Base-by-base conservation (phyloP, 208 protist genomes). In the Leishmania martiniquensis region DNA sequence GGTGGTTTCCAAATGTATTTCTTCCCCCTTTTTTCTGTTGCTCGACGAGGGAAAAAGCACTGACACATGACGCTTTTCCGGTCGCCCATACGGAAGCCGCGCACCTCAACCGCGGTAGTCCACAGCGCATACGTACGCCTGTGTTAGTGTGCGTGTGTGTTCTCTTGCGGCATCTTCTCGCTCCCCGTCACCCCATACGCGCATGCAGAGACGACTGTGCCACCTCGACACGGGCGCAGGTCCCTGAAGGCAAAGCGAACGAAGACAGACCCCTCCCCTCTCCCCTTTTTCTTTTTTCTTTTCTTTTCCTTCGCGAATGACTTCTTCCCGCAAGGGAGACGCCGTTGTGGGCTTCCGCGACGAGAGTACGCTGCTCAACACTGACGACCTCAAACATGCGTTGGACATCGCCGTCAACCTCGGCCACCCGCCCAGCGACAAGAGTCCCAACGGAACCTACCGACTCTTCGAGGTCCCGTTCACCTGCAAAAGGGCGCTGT, bases 371-470 rank as follows among this genome's bases (percentile, higher is more conserved):
- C 82, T 80, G 22, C 73, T 92, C 22, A 86, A 89, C 82, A 89
- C 88, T 3, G 73, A 85, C n/a, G 91, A 94, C 77, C 66, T 92
- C 62, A 87, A 88, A 82, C 74, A 86, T 66, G 88, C 91, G 1
- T 55, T 94, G 9, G 82, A 90, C 65, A 42, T 85, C 45, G 75
- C 78, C 52, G 60, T 91, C 32, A 85, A 85, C 71, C 85, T 89
- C 22, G 87, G 86, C 49, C 78, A 86, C 62, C 34, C 70, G 2
- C 82, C 81, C 5, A 49, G 47, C 17, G 73, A 78, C 47, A 59
- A 47, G 63, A 55, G 77, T 49, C 77, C 76, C 34, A 79, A 83
- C 45, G 83, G 80, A 47, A 69, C 72, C 22, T 84, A 85, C 57
- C 32, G 59, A 25, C 75, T 94, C 20, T 92, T 92, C 80, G 72